These are phyloP conservation scores for Wickerhamiella pararugosa DNA, from an alignment of 1,139 yeast species.

Conservation along the genomic window DNA sequence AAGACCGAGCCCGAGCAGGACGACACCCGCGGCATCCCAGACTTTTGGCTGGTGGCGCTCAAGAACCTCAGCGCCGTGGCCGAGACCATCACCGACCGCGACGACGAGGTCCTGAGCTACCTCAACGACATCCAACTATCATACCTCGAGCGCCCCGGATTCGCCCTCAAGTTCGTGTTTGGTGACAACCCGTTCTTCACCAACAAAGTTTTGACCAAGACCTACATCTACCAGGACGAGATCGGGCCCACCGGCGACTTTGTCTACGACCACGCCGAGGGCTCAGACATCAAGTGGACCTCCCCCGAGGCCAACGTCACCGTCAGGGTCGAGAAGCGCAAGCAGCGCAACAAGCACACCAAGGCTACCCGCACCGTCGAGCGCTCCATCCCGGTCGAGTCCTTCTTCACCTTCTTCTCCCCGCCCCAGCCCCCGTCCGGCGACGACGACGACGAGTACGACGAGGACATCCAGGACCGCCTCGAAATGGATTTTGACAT, in stretches of 20 bases:
- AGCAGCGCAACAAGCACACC: constrained; percentile 95
- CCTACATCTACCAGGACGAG: constrained; percentile 89
- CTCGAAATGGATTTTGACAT: constrained; percentile 87
- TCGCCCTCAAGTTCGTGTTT: constrained; percentile 73
- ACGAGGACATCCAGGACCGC: constrained; percentile 66
- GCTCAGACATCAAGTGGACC: constrained; percentile 73
- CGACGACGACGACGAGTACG: constrained; percentile 42
- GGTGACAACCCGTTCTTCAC: constrained; percentile 60
- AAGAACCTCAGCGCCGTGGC: constrained; percentile 72
- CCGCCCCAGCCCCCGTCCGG: constrained; percentile 71
- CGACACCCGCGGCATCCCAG: constrained; percentile 62
- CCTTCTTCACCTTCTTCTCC: constrained; percentile 88
- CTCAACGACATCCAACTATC: constrained; percentile 64
- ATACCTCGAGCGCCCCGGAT: constrained; percentile 81
- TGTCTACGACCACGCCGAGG: constrained; percentile 94
- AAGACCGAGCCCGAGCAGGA: constrained; percentile 32
- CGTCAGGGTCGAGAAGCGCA: constrained; percentile 77
- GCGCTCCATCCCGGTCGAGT: constrained; percentile 81
- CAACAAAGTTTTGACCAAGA: constrained; percentile 58
- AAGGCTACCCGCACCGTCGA: constrained; percentile 94
- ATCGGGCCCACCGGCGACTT: constrained; percentile 92
- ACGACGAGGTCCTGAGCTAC: constrained; percentile 62
- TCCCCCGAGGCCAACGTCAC: constrained; percentile 74
- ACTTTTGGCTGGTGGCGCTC: constrained; percentile 92
- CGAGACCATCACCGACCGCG: constrained; percentile 82